phyloP scores from a whole-genome alignment of 148 eudicot species.

The Simmondsia chinensis region DNA sequence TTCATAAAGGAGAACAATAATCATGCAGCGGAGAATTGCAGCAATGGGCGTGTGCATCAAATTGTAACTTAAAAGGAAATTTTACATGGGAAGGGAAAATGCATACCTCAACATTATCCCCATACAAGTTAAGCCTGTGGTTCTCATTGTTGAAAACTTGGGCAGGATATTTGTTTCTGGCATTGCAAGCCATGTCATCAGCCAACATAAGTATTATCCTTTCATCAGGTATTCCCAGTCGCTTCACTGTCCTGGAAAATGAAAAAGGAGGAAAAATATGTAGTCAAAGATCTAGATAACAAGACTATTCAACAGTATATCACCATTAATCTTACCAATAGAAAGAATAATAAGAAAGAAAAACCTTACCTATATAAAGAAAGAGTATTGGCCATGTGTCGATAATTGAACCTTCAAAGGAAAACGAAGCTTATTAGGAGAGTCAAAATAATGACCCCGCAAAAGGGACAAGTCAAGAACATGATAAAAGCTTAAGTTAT shows the following conservation, averaged over 20 bases:
- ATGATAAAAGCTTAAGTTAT: too few relatives aligned
- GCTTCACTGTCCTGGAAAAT: slow-evolving; percentile 72
- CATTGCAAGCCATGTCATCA: slow-evolving; percentile 99
- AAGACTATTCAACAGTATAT: too few relatives aligned
- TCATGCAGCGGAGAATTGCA: too few relatives aligned
- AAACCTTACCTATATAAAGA: slow-evolving; percentile 71
- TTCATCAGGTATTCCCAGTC: slow-evolving; percentile 96
- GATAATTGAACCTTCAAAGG: slow-evolving; percentile 78
- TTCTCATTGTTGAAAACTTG: slow-evolving; percentile 99
- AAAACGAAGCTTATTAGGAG: slow-evolving; percentile 8
- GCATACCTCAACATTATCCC: slow-evolving; percentile 90
- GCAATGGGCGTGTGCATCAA: too few relatives aligned
- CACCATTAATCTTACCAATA: too few relatives aligned
- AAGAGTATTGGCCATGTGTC: slow-evolving; percentile 97
- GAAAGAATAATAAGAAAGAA: not conserved
- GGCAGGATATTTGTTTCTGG: slow-evolving; percentile 94
- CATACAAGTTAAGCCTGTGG: slow-evolving; percentile 88
- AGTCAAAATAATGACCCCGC: not conserved
- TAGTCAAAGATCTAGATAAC: not conserved
- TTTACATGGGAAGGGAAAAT: slow-evolving; percentile 5
- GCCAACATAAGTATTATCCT: slow-evolving; percentile 96
- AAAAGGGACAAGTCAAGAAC: too few relatives aligned
- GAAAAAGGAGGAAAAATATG: not conserved
- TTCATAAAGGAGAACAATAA: too few relatives aligned
- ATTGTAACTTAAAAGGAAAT: too few relatives aligned